Conservation (phyloP, 768 basidiomycete genomes). For the Pisolithus tinctorius region DNA sequence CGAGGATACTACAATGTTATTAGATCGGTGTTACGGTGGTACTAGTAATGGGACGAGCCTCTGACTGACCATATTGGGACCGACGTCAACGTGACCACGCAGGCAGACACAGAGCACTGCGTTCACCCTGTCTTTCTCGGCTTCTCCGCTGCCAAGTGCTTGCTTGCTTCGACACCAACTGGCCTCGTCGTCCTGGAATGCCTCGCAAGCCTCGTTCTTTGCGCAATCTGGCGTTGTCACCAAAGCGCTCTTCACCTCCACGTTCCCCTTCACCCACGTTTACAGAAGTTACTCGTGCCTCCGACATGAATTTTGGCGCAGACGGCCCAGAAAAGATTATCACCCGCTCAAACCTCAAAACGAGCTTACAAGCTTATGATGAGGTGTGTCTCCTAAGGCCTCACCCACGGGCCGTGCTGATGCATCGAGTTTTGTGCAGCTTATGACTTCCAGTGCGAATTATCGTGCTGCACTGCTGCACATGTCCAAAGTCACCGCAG, state of each 20-base stretch:
- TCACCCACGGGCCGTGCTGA: constrained; percentile 6
- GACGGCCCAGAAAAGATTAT: constrained; percentile 78
- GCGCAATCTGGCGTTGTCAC: constrained; percentile 44
- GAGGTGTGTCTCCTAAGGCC: constrained; percentile 44
- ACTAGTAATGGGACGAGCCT: background rate
- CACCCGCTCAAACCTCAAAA: constrained; percentile 70
- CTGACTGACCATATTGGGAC: background rate
- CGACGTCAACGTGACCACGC: background rate
- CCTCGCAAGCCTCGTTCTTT: constrained; percentile 53
- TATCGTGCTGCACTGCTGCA: constrained; percentile 78
- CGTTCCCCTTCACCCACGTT: constrained; percentile 78
- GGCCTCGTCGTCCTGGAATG: constrained; percentile 25
- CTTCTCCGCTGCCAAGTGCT: background rate
- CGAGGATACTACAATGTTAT: background rate
- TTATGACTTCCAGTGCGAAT: constrained; percentile 66
- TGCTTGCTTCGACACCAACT: constrained; percentile 7
- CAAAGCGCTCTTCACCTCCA: constrained; percentile 41
- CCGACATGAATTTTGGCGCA: constrained; percentile 68
- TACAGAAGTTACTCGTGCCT: constrained; percentile 73
- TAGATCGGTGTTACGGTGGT: background rate
- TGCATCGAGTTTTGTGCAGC: constrained; percentile 36
- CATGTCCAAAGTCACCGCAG: constrained; percentile 78
- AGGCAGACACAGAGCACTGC: constrained; percentile 8
- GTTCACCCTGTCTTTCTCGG: too few relatives aligned
- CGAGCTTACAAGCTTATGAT: constrained; percentile 73